Percentiles rank a stretch among this genome's conserved stretches.
Evolutionary conservation across 139 green algal species (phyloP).

Genomic region (Nannochloris sp.): DNA sequence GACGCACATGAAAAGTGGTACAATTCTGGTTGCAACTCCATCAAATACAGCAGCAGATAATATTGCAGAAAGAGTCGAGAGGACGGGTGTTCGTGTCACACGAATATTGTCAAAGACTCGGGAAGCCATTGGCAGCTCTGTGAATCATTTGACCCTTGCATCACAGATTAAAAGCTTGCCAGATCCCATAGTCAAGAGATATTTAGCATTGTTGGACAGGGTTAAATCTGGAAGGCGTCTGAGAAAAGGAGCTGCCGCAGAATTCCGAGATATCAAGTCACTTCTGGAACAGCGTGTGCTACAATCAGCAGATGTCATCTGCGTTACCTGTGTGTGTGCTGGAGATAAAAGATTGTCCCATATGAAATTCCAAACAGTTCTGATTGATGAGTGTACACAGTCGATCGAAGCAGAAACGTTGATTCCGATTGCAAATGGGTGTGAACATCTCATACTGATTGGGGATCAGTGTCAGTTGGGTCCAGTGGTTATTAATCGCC

Average conservation of each 20-base stretch:
- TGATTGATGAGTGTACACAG: conserved; percentile 92
- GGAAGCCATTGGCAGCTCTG: conserved; percentile 67
- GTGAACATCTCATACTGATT: conserved; percentile 74
- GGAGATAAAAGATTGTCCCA: conserved; percentile 33
- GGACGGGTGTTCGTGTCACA: conserved; percentile 90
- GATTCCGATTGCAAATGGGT: conserved; percentile 71
- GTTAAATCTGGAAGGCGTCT: conserved; percentile 79
- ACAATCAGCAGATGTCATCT: conserved; percentile 59
- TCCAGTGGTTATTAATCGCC: conserved; percentile 58
- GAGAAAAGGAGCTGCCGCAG: conserved; percentile 74
- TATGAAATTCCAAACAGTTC: conserved; percentile 57
- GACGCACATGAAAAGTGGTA: conserved; percentile 42
- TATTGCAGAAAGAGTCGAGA: conserved; percentile 83
- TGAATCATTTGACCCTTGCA: conserved; percentile 94
- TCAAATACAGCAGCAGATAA: conserved; percentile 97
- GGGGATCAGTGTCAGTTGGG: conserved; percentile 82
- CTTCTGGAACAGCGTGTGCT: conserved; percentile 77
- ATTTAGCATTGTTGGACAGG: conserved; percentile 79
- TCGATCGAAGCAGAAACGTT: conserved; percentile 76
- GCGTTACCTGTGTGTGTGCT: conserved; percentile 45
- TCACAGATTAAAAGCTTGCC: conserved; percentile 78
- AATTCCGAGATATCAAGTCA: conserved; percentile 52
- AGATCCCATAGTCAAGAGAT: conserved; percentile 53
- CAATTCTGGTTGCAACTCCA: conserved; percentile 87
- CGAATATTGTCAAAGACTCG: conserved; percentile 77